These are phyloP conservation scores for Russula abietina DNA, from an alignment of 768 basidiomycete genomes.

Conservation along the genomic window DNA sequence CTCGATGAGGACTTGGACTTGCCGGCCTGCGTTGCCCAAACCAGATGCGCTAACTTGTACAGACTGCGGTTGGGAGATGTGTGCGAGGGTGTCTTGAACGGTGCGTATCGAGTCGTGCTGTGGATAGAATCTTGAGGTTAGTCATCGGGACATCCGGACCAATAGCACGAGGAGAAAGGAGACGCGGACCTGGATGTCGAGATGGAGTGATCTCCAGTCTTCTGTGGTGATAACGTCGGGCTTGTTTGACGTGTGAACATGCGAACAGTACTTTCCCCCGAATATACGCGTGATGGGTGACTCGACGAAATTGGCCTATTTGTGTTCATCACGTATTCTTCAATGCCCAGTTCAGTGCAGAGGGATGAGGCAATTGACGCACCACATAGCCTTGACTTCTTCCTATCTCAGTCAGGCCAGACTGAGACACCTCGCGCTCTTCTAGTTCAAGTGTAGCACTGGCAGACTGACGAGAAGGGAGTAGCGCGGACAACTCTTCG, in stretches of 20 bases:
- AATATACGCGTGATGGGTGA: neutral
- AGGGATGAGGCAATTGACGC: neutral
- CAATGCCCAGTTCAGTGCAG: neutral
- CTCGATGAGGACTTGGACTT: too few species aligned
- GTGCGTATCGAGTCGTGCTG: slow-evolving; percentile 69
- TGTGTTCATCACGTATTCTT: neutral
- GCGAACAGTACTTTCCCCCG: slow-evolving; percentile 58
- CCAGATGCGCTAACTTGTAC: slow-evolving; percentile 59
- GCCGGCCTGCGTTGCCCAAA: slow-evolving; percentile 54
- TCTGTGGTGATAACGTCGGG: slow-evolving; percentile 78
- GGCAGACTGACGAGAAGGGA: too few species aligned
- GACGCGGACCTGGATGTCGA: slow-evolving; percentile 69
- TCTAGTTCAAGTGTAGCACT: too few species aligned
- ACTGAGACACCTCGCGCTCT: neutral
- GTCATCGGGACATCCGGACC: too few species aligned
- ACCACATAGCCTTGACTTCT: neutral
- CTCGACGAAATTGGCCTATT: neutral
- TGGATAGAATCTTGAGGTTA: neutral
- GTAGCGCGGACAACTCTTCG: neutral
- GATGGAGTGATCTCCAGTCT: slow-evolving; percentile 81
- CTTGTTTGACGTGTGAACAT: slow-evolving; percentile 70
- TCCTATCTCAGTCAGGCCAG: neutral
- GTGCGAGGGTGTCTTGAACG: slow-evolving; percentile 75
- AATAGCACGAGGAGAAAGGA: neutral
- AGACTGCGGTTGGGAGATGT: slow-evolving; percentile 71